Evolutionary conservation across 495 filamentous ascomycete species (phyloP).

Genomic region (Aspergillus nanangensis): DNA sequence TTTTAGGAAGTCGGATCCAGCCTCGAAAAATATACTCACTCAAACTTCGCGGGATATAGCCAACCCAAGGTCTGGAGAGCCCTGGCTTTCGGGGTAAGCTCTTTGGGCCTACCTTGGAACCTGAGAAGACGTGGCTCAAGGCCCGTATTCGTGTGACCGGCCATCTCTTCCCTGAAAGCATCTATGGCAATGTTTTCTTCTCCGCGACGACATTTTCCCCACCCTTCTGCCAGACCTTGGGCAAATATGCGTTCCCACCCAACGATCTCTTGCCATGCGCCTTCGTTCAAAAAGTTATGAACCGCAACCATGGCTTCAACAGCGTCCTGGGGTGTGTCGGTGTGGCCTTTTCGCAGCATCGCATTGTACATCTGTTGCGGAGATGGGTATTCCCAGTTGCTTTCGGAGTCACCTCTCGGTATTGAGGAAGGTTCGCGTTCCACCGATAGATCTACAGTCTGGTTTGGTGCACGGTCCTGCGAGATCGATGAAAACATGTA

Average conservation of each 20-base stretch:
- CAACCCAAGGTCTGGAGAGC: constrained; percentile 73
- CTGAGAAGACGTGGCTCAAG: constrained; percentile 66
- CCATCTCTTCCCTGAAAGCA: constrained; percentile 31
- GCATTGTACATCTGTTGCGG: constrained; percentile 99
- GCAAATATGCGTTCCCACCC: constrained; percentile 86
- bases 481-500: constrained; percentile 90
- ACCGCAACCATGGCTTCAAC: constrained; percentile 98
- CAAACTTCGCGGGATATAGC: constrained; percentile 75
- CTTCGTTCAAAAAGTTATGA: constrained; percentile 97
- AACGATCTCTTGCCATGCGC: constrained; percentile 90
- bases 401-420: constrained; percentile 65
- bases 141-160: constrained; percentile 34
- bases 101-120: constrained; percentile 83
- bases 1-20: too few relatives aligned
- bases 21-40: constrained; percentile 44
- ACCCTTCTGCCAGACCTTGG: constrained; percentile 63
- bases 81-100: constrained; percentile 84
- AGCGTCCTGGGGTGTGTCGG: constrained; percentile 84
- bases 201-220: constrained; percentile 68
- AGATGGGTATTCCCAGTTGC: constrained; percentile 96
- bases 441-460: constrained; percentile 68
- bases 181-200: constrained; percentile 55
- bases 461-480: constrained; percentile 66
- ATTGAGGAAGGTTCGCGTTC: constrained; percentile 81
- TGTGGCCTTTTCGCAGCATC: constrained; percentile 90